phyloP scores from a whole-genome alignment of 2,329 filamentous ascomycete genomes.

The Emergomyces africanus region DNA sequence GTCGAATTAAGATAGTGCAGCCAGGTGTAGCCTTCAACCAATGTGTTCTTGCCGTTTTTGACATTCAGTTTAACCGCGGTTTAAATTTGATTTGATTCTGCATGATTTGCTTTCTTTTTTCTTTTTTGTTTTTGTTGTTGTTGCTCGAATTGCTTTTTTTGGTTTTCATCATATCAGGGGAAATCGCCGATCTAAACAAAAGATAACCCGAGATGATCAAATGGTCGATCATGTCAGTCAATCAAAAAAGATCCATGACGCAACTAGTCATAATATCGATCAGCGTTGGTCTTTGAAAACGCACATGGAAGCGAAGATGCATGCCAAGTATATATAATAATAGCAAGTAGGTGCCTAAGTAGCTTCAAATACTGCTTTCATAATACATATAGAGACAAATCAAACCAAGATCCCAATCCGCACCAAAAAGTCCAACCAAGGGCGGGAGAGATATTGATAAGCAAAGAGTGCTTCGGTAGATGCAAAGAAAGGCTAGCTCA shows the following conservation, averaged over 20 bases:
- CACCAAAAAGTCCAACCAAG: background rate
- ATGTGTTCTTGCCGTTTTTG: conserved; percentile 36
- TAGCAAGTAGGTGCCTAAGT: background rate
- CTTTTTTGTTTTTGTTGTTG: background rate
- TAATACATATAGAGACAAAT: background rate
- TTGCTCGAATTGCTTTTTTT: background rate
- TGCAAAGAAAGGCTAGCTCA: background rate
- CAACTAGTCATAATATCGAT: background rate
- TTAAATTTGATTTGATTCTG: background rate
- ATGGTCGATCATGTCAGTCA: no score
- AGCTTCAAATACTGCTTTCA: background rate
- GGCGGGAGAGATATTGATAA: background rate
- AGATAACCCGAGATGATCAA: no score
- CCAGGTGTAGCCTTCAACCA: conserved; percentile 57
- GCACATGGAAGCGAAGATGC: background rate
- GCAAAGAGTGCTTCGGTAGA: background rate
- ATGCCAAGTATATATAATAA: background rate
- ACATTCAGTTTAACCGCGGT: background rate
- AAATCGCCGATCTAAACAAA: no score
- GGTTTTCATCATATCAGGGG: no score
- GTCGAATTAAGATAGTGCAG: conserved; percentile 38
- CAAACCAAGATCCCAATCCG: background rate
- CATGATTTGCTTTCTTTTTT: background rate
- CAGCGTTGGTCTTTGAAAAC: background rate
- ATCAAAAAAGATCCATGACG: background rate